phyloP scores from a whole-genome alignment of 805 yeast genomes.

The Naumovozyma dairenensis region DNA sequence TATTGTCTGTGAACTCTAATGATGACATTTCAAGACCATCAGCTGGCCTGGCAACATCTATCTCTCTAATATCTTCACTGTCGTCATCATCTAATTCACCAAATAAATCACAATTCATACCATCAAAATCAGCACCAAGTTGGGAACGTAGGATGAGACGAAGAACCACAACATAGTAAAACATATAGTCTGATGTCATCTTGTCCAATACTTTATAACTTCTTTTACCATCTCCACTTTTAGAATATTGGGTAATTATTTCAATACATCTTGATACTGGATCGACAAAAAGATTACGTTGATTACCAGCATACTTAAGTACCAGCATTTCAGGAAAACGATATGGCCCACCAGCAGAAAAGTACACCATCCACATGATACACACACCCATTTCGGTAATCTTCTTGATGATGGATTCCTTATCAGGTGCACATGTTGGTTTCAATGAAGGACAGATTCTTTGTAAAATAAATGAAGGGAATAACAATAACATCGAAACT shows the following conservation, averaged over 20 bases:
- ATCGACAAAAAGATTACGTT: slow-evolving; percentile 3
- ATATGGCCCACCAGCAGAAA: slow-evolving; percentile 3
- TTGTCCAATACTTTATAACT: not conserved
- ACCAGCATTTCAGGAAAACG: slow-evolving; percentile 3
- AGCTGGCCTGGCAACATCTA: not conserved
- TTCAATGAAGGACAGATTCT: no score
- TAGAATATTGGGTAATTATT: not conserved
- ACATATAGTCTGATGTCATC: not conserved
- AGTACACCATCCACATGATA: slow-evolving; percentile 6
- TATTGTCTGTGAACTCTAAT: not conserved
- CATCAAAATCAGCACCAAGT: not conserved
- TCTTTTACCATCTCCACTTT: not conserved
- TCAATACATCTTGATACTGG: not conserved
- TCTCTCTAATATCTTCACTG: not conserved
- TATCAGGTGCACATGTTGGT: no score
- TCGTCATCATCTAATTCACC: not conserved
- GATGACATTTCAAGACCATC: not conserved
- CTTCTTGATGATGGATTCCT: not conserved
- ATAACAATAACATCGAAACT: not conserved
- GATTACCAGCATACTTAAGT: slow-evolving; percentile 4
- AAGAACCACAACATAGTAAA: not conserved
- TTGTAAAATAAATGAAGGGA: no score
- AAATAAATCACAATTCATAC: not conserved
- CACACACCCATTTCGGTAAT: slow-evolving; percentile 1
- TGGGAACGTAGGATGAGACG: not conserved